Conservation (phyloP, 768 basidiomycete species). For the Aureoboletus auriporus region DNA sequence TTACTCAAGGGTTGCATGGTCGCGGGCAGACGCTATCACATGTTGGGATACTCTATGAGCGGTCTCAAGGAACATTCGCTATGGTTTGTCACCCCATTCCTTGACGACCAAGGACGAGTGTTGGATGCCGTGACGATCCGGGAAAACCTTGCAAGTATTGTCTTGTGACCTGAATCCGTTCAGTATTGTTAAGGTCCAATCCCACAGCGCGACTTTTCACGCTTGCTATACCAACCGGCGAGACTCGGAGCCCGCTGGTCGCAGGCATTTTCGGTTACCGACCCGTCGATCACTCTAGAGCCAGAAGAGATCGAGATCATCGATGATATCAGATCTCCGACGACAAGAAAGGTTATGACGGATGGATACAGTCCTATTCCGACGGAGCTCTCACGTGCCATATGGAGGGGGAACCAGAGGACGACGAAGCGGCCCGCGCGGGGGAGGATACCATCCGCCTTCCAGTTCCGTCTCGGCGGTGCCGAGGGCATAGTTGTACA, state of each 20-base stretch:
- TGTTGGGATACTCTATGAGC: constrained; percentile 53
- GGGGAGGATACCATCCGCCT: constrained; percentile 34
- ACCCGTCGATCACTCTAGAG: constrained; percentile 39
- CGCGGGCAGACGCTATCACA: constrained; percentile 42
- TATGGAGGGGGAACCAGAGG: constrained; percentile 35
- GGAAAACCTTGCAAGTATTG: constrained; percentile 29
- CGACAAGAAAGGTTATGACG: constrained; percentile 37
- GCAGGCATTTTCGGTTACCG: constrained; percentile 51
- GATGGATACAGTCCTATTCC: constrained; percentile 52
- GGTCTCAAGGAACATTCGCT: constrained; percentile 47
- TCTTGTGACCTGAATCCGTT: background rate
- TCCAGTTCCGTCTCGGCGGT: constrained; percentile 43
- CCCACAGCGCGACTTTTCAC: constrained; percentile 38
- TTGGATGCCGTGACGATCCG: constrained; percentile 29
- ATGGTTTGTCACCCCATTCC: constrained; percentile 46
- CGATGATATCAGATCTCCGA: constrained; percentile 28
- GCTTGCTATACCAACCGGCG: constrained; percentile 38
- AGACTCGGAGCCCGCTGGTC: constrained; percentile 50
- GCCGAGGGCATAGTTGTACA: constrained; percentile 47
- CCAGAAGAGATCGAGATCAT: constrained; percentile 31
- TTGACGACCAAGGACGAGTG: constrained; percentile 15
- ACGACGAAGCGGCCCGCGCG: constrained; percentile 21
- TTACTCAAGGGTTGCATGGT: constrained; percentile 34
- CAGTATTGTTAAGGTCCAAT: constrained; percentile 1
- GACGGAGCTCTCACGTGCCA: constrained; percentile 28